Evolutionary conservation across 1,284 basidiomycete genomes (phyloP).

Genomic region (Papiliotrema flavescens): DNA sequence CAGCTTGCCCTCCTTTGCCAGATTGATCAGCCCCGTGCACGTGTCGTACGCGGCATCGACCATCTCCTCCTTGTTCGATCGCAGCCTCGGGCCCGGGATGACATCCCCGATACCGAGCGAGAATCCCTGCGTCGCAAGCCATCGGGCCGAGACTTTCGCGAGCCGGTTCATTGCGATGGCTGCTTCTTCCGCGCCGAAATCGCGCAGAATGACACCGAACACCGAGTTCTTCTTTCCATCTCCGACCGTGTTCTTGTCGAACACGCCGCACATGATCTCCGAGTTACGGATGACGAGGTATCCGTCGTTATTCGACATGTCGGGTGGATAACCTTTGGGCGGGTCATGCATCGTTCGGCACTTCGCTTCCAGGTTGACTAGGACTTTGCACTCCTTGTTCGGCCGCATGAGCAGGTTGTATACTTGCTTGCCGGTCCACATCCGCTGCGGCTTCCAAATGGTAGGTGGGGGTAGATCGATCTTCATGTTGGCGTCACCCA

Average conservation of each 20-base stretch:
- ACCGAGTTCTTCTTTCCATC: conserved; percentile 99
- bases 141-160: conserved; percentile 93
- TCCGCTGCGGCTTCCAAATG: conserved; percentile 84
- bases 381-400: conserved; percentile 75
- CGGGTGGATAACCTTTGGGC: conserved; percentile 56
- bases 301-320: conserved; percentile 95
- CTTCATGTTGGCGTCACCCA: conserved; percentile 84
- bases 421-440: conserved; percentile 99
- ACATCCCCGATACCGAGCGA: conserved; percentile 99
- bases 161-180: conserved; percentile 93
- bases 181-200: conserved; percentile 93
- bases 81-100: conserved; percentile 83
- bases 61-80: conserved; percentile 75
- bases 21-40: conserved; percentile 80
- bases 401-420: conserved; percentile 97
- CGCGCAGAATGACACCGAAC: conserved; percentile 95
- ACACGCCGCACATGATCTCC: conserved; percentile 98
- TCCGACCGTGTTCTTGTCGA: conserved; percentile 98
- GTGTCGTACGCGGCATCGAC: conserved; percentile 86
- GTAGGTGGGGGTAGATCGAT: conserved; percentile 95
- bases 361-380: conserved; percentile 94
- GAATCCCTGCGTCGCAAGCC: conserved; percentile 95
- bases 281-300: conserved; percentile 97
- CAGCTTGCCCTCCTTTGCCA: conserved; percentile 86
- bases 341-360: conserved; percentile 92